These are phyloP conservation scores for Tylopilus orsonianus DNA, from an alignment of 1,284 basidiomycete genomes.

Conservation along the genomic window DNA sequence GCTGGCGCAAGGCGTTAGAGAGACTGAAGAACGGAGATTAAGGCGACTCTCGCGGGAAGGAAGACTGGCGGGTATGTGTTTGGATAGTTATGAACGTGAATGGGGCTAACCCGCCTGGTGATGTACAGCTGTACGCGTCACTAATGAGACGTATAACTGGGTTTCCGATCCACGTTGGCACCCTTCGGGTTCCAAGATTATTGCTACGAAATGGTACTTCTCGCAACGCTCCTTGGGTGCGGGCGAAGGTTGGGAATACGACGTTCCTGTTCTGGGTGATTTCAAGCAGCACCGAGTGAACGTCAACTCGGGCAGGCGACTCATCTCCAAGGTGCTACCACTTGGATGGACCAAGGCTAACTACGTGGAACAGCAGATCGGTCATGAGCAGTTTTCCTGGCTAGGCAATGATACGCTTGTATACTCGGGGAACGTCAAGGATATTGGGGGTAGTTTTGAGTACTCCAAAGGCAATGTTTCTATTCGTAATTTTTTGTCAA, in stretches of 20 bases:
- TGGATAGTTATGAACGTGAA: not conserved
- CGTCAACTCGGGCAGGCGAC: slow-evolving; percentile 51
- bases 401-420: slow-evolving; percentile 55
- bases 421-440: slow-evolving; percentile 61
- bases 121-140: slow-evolving; percentile 55
- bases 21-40: slow-evolving; percentile 46
- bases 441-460: slow-evolving; percentile 48
- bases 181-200: slow-evolving; percentile 56
- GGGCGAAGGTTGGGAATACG: slow-evolving; percentile 70
- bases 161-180: slow-evolving; percentile 69
- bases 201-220: slow-evolving; percentile 76
- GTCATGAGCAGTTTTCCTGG: slow-evolving; percentile 71
- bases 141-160: slow-evolving; percentile 73
- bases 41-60: slow-evolving; percentile 61
- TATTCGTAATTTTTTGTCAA: not conserved
- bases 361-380: slow-evolving; percentile 68
- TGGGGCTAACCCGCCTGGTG: slow-evolving; percentile 1
- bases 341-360: slow-evolving; percentile 55
- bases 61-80: slow-evolving; percentile 46
- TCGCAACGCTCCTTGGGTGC: slow-evolving; percentile 60
- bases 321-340: slow-evolving; percentile 58
- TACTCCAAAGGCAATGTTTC: slow-evolving; percentile 60
- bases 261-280: slow-evolving; percentile 40
- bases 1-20: slow-evolving; percentile 48
- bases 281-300: slow-evolving; percentile 32